A percentile compares a stretch with the other conserved stretches of the same genome.
Evolutionary conservation across 148 eudicot genomes (phyloP).

Genomic region (Rheum nobile): DNA sequence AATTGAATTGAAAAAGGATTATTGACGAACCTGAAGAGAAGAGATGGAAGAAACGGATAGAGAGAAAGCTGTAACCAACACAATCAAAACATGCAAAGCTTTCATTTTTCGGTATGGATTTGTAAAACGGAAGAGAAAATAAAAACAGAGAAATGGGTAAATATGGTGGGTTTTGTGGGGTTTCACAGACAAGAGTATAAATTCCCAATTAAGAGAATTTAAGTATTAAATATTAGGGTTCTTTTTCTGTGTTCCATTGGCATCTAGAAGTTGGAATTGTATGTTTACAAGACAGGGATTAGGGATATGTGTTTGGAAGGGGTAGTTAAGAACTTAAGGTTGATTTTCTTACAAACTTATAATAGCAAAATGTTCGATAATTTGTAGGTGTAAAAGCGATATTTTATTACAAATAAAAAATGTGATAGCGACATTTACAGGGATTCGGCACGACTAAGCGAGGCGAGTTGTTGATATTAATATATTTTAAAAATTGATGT

Average conservation of each 20-base stretch:
- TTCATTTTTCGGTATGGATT: conserved; percentile 11
- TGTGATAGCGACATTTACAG: not conserved
- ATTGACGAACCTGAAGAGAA: conserved; percentile 24
- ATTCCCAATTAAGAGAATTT: not conserved
- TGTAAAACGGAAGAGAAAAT: not conserved
- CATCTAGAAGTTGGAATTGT: not conserved
- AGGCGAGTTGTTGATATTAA: not conserved
- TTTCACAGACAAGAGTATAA: not conserved
- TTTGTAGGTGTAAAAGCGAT: not conserved
- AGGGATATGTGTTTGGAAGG: not conserved
- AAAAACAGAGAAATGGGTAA: not conserved
- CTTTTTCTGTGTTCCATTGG: not conserved
- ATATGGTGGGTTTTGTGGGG: conserved; percentile 5
- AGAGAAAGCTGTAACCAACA: conserved; percentile 17
- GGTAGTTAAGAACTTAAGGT: not conserved
- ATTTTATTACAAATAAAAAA: not conserved
- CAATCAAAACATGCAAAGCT: conserved; percentile 6
- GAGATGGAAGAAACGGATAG: conserved; percentile 10
- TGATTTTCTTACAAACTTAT: not conserved
- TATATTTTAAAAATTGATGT: not conserved
- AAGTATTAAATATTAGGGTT: not conserved
- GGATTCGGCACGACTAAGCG: not conserved
- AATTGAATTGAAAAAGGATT: not conserved
- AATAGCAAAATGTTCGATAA: not conserved
- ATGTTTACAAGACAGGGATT: not conserved